Base-by-base conservation (phyloP, 2,329 filamentous ascomycete genomes). In the Penicillium sp. region DNA sequence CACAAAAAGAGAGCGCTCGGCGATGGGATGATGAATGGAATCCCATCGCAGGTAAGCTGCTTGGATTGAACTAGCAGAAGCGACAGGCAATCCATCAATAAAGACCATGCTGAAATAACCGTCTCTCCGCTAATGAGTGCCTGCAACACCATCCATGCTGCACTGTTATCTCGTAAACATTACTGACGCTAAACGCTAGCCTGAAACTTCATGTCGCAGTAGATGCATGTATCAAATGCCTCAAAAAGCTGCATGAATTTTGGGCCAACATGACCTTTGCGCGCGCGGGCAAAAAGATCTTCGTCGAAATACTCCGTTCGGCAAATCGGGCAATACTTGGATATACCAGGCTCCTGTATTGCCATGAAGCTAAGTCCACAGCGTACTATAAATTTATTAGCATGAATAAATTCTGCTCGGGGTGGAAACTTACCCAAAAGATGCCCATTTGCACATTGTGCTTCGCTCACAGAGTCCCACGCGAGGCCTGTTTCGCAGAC, bases 1-100 rank as follows among this genome's bases (percentile, higher is more conserved):
- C 93, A 1, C 73, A 87, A 29, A 78, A 83, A 61, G 93, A 98
- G 73, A 91, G 91, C 35, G 80, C 80, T 44, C 80, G 88, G 55
- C 83, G 93, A 46, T 99, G 95, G 95, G 89, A 96, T 66, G 89
- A 92, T 64, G 92, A 97, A 72, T 99, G 95, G 95, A 87, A 96
- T 79, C 82, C 85, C 10, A 87, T 96, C 45, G 89, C 93, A 8
- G 91, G 89, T 11, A 84, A 82, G 47, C 75, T 96, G 4, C 82
- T 97, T 53, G 87, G 82, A 10, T 46, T 53, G 26, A 45, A 9
- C 16, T 52, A 31, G 42, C 27, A 50, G 31, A 50, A 27, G 33
- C n/a, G 14, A 47, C 10, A 19, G 19, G 35, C 35, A 39, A 47
- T 14, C 26, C 45, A 29, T n/a, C 25, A 31, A 29, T 27, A 31